Percentiles rank a stretch among this genome's conserved stretches.
These are phyloP conservation scores for Dryadomyces quercivorus DNA, from an alignment of 2,329 filamentous ascomycete species.

Conservation along the genomic window DNA sequence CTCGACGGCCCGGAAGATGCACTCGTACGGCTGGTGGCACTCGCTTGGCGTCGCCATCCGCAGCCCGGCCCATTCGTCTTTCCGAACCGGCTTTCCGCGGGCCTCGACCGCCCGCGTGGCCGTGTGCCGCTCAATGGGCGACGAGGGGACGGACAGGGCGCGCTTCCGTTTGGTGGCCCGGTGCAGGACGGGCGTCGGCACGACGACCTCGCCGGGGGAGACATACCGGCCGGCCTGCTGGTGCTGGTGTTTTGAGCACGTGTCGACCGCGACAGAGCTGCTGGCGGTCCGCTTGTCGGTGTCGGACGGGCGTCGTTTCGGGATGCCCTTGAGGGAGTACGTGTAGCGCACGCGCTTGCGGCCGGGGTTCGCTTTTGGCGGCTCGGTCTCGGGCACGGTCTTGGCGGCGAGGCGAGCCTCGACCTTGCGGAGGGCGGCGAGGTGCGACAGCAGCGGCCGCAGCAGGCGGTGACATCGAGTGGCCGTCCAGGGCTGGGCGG, in stretches of 20 bases:
- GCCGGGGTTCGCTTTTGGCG: too few relatives aligned
- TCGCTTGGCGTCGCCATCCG: slow-evolving; percentile 17
- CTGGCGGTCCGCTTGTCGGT: too few relatives aligned
- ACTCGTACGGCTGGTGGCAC: slow-evolving; percentile 27
- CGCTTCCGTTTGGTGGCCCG: slow-evolving; percentile 16
- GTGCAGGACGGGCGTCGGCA: slow-evolving; percentile 21
- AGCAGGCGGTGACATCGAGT: slow-evolving; percentile 33
- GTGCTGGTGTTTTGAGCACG: too few relatives aligned
- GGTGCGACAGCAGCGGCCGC: slow-evolving; percentile 31
- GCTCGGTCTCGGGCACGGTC: too few relatives aligned
- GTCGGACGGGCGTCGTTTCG: neutral
- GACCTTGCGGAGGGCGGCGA: slow-evolving; percentile 26
- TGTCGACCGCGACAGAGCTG: too few relatives aligned
- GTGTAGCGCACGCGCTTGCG: slow-evolving; percentile 10
- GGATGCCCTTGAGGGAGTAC: slow-evolving; percentile 12
- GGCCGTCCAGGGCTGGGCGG: slow-evolving; percentile 29
- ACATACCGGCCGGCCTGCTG: neutral
- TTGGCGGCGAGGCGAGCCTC: slow-evolving; percentile 6
- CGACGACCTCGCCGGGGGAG: slow-evolving; percentile 14
- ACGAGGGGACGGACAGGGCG: slow-evolving; percentile 13
- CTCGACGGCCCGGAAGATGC: slow-evolving; percentile 31
- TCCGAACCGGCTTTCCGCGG: neutral
- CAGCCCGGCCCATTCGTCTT: slow-evolving; percentile 20
- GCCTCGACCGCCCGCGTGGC: too few relatives aligned
- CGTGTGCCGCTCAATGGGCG: slow-evolving; percentile 10